Base-by-base conservation (phyloP, 257 asterid species). In the Nicotiana knightiana region DNA sequence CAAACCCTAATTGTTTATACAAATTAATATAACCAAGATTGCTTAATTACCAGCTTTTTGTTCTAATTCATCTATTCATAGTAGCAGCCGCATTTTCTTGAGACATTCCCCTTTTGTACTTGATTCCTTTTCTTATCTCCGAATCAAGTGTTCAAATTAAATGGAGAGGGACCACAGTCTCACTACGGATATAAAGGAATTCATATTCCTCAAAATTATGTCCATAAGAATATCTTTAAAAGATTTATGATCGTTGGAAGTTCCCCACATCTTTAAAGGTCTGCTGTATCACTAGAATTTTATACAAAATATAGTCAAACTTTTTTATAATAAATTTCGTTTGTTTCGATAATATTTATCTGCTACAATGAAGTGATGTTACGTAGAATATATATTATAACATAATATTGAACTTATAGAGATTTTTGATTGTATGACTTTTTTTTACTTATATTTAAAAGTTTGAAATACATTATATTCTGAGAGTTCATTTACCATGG, bases 141-240 rank as follows among this genome's bases (percentile, higher is more conserved):
- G 77, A 68, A n/a, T 10, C 6, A 82, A 90, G 46, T 39, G 46
- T 6, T 39, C 46, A 39, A 39, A 39, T 39, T 39, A 39, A 84
- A 85, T 79, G 87, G n/a, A 18, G 64, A 85, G 89, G 93, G 94
- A 87, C 93, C 92, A 90, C 91, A 83, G 83, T 24, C 83, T 85
- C 94, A 84, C 87, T 78, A 37, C 85, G 78, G 67, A 64, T 82
- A 55, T 66, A 81, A 87, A 78, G 85, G 80, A 81, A 67, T 12
- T 33, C 7, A 58, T 78, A 70, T 48, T 78, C 70, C 37, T 59
- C 32, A 77, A 83, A 43, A 35, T 28, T 26, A 63, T 84, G 58
- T 66, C 62, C n/a, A 48, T 48, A 13, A 18, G 54, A 35, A n/a
- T 67, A 67, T 67, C 16, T 59, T 3, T 17, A 2, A 17, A 67